Conservation (phyloP, 164 flowering plant species). For the Piper longum region DNA sequence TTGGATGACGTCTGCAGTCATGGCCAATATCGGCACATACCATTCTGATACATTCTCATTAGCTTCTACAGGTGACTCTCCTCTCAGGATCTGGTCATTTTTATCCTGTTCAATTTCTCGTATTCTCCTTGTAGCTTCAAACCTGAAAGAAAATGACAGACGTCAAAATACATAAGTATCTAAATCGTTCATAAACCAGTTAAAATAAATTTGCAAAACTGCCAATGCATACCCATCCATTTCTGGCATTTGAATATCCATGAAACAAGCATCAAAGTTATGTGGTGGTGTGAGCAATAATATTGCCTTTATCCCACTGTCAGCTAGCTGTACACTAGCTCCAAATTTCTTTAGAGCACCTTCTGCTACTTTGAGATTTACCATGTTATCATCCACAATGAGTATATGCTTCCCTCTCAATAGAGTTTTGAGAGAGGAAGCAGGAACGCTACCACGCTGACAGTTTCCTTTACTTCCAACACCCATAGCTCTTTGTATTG, state of each 20-base stretch:
- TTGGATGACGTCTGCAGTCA: slow-evolving; percentile 96
- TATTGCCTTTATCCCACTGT: slow-evolving; percentile 58
- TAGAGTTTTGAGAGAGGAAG: slow-evolving; percentile 35
- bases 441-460: slow-evolving; percentile 33
- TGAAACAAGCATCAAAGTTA: slow-evolving; percentile 81
- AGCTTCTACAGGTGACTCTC: slow-evolving; percentile 30
- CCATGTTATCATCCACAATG: slow-evolving; percentile 77
- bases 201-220: no score
- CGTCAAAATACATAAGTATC: neutral
- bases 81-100: slow-evolving; percentile 31
- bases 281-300: slow-evolving; percentile 62
- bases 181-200: no score
- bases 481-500: slow-evolving; percentile 66
- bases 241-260: slow-evolving; percentile 99
- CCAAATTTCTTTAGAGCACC: slow-evolving; percentile 88
- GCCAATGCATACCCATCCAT: slow-evolving; percentile 75
- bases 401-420: slow-evolving; percentile 67
- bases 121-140: slow-evolving; percentile 78
- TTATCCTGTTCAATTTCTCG: slow-evolving; percentile 43
- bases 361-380: slow-evolving; percentile 80
- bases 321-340: slow-evolving; percentile 65
- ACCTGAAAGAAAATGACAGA: slow-evolving; percentile 24
- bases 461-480: slow-evolving; percentile 35
- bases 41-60: slow-evolving; percentile 29
- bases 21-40: slow-evolving; percentile 91